A percentile compares a stretch with the other conserved stretches of the same genome.
Conservation (phyloP, 75 land plant genomes). For the Isoetes taiwanensis region DNA sequence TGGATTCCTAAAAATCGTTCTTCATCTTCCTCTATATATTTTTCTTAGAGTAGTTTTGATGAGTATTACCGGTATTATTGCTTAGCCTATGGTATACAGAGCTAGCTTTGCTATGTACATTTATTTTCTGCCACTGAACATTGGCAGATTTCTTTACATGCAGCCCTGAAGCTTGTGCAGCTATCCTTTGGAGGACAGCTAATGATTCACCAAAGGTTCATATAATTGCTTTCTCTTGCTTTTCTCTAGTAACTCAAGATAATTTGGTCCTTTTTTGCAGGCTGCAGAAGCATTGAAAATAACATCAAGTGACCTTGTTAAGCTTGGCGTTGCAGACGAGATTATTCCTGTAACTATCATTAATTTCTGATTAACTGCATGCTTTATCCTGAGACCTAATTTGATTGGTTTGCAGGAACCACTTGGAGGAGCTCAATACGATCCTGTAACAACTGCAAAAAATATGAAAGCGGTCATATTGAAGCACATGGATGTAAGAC, state of each 20-base stretch:
- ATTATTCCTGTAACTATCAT: constrained; percentile 81
- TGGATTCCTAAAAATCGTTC: too few species aligned
- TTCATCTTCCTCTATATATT: too few species aligned
- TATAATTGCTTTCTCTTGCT: background rate
- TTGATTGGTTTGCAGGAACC: constrained; percentile 52
- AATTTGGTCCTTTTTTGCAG: constrained; percentile 22
- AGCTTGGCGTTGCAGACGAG: constrained; percentile 56
- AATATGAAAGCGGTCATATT: constrained; percentile 49
- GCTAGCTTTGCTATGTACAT: too few species aligned
- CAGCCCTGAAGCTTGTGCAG: constrained; percentile 93
- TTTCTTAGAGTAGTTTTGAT: too few species aligned
- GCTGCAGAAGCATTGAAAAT: constrained; percentile 76
- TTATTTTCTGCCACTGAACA: too few species aligned
- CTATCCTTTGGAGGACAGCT: constrained; percentile 70
- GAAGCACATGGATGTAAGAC: constrained; percentile 51
- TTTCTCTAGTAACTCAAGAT: background rate
- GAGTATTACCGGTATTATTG: too few species aligned
- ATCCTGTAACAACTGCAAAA: constrained; percentile 59
- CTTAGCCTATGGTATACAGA: too few species aligned
- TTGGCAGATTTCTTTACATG: too few species aligned
- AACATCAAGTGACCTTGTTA: constrained; percentile 53
- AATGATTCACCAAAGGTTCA: constrained; percentile 55
- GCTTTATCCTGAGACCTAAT: too few species aligned
- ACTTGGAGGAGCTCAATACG: constrained; percentile 78
- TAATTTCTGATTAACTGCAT: too few species aligned